Percentiles rank a stretch among this genome's conserved stretches.
These are phyloP conservation scores for Talaromyces piceae DNA, from an alignment of 2,329 filamentous ascomycete species.

Conservation along the genomic window DNA sequence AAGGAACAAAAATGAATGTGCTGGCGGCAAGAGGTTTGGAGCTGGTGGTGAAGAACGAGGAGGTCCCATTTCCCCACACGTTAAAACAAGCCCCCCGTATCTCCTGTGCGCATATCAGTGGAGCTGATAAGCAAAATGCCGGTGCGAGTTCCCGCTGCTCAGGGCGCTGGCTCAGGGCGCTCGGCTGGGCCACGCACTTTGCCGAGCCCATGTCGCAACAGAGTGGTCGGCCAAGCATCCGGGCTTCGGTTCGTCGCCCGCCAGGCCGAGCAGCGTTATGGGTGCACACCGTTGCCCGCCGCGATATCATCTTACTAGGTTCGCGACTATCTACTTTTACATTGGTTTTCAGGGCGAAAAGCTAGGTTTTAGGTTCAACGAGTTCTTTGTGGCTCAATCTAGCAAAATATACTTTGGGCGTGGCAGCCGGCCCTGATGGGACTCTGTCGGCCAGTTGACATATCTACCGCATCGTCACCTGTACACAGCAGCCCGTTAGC, in stretches of 20 bases:
- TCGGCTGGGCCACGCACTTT: background rate
- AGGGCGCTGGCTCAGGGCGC: background rate
- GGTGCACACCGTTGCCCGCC: background rate
- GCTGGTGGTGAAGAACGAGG: too few relatives aligned
- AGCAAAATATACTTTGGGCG: background rate
- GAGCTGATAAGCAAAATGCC: background rate
- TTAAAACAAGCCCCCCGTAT: too few relatives aligned
- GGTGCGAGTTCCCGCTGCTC: background rate
- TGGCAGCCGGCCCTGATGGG: background rate
- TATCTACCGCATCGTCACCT: constrained; percentile 12
- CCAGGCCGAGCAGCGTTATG: background rate
- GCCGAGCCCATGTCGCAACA: background rate
- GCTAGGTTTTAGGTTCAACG: too few relatives aligned
- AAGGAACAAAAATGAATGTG: too few relatives aligned
- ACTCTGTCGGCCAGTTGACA: background rate
- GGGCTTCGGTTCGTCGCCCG: background rate
- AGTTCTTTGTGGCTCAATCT: too few relatives aligned
- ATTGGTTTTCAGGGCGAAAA: too few relatives aligned
- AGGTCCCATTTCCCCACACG: too few relatives aligned
- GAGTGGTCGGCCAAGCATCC: background rate
- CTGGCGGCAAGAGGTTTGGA: too few relatives aligned
- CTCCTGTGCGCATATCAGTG: too few relatives aligned
- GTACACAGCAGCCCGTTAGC: background rate
- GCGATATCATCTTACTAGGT: too few relatives aligned
- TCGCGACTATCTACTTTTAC: too few relatives aligned